Conservation (phyloP, 257 asterid genomes). For the Solanum appendiculatum region DNA sequence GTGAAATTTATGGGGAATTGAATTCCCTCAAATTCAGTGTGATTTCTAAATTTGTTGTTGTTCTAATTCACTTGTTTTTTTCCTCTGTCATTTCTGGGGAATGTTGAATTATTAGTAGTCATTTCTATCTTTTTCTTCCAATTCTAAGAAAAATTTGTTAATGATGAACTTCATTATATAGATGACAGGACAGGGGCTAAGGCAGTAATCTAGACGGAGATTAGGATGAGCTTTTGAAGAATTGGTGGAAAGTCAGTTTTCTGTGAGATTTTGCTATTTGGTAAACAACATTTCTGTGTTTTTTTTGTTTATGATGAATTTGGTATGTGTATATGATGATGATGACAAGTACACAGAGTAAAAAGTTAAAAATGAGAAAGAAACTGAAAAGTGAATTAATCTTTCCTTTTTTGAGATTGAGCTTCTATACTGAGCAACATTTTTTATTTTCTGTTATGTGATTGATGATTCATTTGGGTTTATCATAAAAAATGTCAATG, state of each 20-base stretch:
- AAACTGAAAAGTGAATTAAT: neutral
- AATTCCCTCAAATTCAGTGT: constrained; percentile 23
- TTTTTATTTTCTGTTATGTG: neutral
- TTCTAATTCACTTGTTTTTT: constrained; percentile 1
- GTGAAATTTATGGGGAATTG: constrained; percentile 26
- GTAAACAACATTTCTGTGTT: neutral
- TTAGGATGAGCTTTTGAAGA: neutral
- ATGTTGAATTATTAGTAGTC: neutral
- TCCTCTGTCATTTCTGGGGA: neutral
- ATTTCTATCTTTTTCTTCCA: neutral
- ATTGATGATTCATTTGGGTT: neutral
- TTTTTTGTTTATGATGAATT: neutral
- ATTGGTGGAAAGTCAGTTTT: neutral
- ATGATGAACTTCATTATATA: neutral
- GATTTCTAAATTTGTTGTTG: constrained; percentile 15
- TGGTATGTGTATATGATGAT: neutral
- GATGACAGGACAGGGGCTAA: neutral
- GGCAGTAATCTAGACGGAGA: neutral
- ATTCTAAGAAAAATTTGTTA: neutral
- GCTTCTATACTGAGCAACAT: neutral
- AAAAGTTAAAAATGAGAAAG: neutral
- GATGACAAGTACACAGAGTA: neutral
- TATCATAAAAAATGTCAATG: neutral
- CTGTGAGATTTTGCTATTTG: neutral
- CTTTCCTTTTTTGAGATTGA: neutral